Evolutionary conservation across 2,329 filamentous ascomycete genomes (phyloP).

Genomic region (Aplosporella prunicola): DNA sequence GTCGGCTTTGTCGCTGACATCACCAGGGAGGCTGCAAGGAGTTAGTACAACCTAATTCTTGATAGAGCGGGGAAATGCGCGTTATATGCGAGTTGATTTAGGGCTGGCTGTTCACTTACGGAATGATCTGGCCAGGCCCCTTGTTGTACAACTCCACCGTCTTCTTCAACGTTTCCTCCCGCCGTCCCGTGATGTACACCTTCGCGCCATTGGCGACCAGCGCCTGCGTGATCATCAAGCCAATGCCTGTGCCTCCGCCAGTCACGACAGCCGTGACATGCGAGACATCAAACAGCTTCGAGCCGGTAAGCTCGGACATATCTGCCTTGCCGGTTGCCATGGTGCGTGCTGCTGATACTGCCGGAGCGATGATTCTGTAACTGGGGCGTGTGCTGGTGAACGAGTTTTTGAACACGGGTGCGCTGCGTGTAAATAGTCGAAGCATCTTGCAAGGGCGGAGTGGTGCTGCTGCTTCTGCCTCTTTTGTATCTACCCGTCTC

Average conservation of each 20-base stretch:
- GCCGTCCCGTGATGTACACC: conserved; percentile 27
- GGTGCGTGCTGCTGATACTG: no score
- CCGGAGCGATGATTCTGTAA: conserved; percentile 2
- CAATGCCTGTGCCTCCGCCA: conserved; percentile 38
- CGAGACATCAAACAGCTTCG: conserved; percentile 37
- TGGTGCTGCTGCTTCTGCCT: no score
- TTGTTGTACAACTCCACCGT: conserved; percentile 39
- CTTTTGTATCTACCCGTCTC: neutral
- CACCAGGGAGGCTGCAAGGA: conserved; percentile 30
- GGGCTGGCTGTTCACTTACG: conserved; percentile 23
- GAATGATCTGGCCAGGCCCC: conserved; percentile 39
- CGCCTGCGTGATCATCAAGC: conserved; percentile 29
- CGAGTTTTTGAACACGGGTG: conserved; percentile 8
- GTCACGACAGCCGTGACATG: conserved; percentile 38
- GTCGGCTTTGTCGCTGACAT: conserved; percentile 44
- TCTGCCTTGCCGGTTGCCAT: conserved; percentile 26
- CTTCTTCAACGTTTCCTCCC: conserved; percentile 26
- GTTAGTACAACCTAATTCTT: no score
- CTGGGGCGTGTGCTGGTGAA: conserved; percentile 11
- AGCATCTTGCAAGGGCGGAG: conserved; percentile 19
- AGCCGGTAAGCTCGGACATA: conserved; percentile 32
- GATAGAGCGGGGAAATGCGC: no score
- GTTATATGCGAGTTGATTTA: neutral
- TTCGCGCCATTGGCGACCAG: conserved; percentile 27
- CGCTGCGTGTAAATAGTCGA: conserved; percentile 19